These are phyloP conservation scores for Carex cristatella DNA, from an alignment of 176 grass and related monocot genomes.

Conservation along the genomic window DNA sequence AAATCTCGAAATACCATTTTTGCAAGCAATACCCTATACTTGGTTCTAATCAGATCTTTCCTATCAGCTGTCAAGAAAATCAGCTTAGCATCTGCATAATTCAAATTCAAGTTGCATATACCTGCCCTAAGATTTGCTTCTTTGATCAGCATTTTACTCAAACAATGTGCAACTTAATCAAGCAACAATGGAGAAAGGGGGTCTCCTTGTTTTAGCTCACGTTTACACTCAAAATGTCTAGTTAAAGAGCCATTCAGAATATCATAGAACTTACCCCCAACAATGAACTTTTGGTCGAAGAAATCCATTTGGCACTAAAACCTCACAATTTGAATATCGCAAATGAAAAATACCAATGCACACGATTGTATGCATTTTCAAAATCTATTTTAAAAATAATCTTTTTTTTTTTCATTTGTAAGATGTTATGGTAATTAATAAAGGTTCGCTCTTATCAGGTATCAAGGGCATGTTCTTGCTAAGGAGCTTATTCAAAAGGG, in stretches of 20 bases:
- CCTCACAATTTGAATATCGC: not conserved
- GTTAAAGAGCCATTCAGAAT: not conserved
- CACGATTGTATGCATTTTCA: not conserved
- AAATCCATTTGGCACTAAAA: not conserved
- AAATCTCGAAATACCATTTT: too few species aligned
- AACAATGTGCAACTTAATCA: too few species aligned
- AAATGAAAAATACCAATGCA: not conserved
- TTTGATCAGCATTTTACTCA: not conserved
- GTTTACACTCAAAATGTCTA: not conserved
- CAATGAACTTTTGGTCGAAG: not conserved
- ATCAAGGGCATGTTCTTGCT: conserved; percentile 91
- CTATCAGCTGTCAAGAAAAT: too few species aligned
- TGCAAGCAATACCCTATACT: too few species aligned
- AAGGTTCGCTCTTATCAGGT: conserved; percentile 41
- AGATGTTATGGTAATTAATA: not conserved
- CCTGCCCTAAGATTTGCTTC: not conserved
- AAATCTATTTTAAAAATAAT: not conserved
- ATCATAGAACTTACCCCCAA: not conserved
- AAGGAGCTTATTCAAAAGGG: conserved; percentile 87
- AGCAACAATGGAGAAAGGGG: not conserved
- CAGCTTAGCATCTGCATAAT: not conserved
- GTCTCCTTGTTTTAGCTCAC: not conserved
- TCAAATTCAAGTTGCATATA: not conserved
- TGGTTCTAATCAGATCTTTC: too few species aligned
- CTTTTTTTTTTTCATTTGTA: not conserved